Evolutionary conservation across 495 filamentous ascomycete genomes (phyloP), one percentile per base, ranked within the genome.

Genomic region (Jackrogersella multiformis): DNA sequence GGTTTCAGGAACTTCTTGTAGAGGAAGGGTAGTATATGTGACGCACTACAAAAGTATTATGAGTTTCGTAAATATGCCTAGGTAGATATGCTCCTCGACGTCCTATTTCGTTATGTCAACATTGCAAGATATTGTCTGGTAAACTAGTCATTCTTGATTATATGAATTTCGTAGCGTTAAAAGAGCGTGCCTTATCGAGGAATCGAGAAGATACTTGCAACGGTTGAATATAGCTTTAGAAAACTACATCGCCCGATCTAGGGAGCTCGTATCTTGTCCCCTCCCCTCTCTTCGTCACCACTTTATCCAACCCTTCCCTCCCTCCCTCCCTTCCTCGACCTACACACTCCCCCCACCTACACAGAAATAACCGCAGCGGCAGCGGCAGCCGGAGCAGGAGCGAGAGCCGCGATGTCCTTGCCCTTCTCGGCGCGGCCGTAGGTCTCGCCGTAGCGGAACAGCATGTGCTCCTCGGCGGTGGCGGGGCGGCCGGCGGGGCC

Each of bases 1-100:
- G 73, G 74, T 7, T 80, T 79, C 26, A 66, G 78, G 35, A 78
- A 80, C 61, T 68, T 80, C 16, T 41, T 80, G 53, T 80, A 55
- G 66, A 15, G 44, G 23, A 1, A 21, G 42, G 4, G 13, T n/a
- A 13, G 23, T 7, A 2, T 1, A 30, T 7, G 4, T 30, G 4
- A 24, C 20, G 18, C n/a, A 21, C 10, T 46, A 15, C 5, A 28
- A 51, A 34, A 32, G n/a, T 5, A 3, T 24, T 7, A 20, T 0
- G 41, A 23, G 0, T 16, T 45, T 12, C 20, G 26, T 30, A 7
- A 7, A 30, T 30, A n/a, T n/a, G n/a, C n/a, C n/a, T n/a, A n/a
- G n/a, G n/a, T n/a, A n/a, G n/a, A n/a, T n/a, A n/a, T n/a, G n/a
- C n/a, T n/a, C n/a, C n/a, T n/a, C n/a, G n/a, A n/a, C n/a, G n/a